These are phyloP conservation scores for Caloboletus firmus DNA, from an alignment of 1,284 basidiomycete genomes.

Conservation along the genomic window DNA sequence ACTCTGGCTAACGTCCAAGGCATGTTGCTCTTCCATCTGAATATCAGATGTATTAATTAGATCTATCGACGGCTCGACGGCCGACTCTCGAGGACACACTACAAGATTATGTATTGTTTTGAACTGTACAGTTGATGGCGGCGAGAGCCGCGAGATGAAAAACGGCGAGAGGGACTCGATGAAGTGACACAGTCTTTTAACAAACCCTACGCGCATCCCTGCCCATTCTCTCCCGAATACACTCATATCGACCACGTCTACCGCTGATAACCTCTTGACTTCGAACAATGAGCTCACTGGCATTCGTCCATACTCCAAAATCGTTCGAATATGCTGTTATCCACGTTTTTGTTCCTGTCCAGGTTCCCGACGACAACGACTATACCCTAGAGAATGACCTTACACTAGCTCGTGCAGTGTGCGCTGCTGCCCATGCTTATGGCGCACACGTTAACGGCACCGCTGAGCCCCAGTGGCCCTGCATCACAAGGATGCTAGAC, in stretches of 20 bases:
- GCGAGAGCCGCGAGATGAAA: too few relatives aligned
- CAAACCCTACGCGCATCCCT: too few relatives aligned
- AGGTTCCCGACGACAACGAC: slow-evolving; percentile 22
- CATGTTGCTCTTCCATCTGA: not conserved
- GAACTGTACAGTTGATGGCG: too few relatives aligned
- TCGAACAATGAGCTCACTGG: not conserved
- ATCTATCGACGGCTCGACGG: too few relatives aligned
- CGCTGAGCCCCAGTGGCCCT: slow-evolving; percentile 12
- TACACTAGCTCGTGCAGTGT: not conserved
- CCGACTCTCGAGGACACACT: too few relatives aligned
- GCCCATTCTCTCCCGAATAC: not conserved
- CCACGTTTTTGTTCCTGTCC: slow-evolving; percentile 14
- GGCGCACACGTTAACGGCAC: not conserved
- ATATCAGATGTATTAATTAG: not conserved
- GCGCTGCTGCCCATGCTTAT: slow-evolving; percentile 1
- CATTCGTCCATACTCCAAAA: not conserved
- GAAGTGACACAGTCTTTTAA: too few relatives aligned
- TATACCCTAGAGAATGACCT: slow-evolving; percentile 7
- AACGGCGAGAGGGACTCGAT: too few relatives aligned
- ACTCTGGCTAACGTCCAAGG: slow-evolving; percentile 67
- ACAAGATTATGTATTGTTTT: too few relatives aligned
- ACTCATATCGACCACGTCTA: not conserved
- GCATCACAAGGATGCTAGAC: slow-evolving; percentile 19
- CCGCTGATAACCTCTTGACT: not conserved
- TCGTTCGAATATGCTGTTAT: not conserved